phyloP scores from a whole-genome alignment of 768 basidiomycete genomes.

The Calocera viscosa region DNA sequence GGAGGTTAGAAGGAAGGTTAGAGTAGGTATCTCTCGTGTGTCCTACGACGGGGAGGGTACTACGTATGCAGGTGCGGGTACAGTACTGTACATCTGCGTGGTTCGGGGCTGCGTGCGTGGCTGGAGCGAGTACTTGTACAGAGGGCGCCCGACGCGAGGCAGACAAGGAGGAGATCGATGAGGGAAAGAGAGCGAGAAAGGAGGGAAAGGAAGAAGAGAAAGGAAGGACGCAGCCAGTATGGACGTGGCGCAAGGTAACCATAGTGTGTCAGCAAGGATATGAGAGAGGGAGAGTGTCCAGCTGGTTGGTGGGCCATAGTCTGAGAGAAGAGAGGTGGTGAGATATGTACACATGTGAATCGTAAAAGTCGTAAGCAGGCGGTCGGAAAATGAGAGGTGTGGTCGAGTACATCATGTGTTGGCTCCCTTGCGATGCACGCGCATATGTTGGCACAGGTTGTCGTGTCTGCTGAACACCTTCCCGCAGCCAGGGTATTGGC shows the following conservation, averaged over 20 bases:
- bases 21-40: slow-evolving; percentile 5
- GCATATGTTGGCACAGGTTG: slow-evolving; percentile 66
- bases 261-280: not conserved
- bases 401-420: not conserved
- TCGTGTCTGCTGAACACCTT: slow-evolving; percentile 69
- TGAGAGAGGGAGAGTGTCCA: not conserved
- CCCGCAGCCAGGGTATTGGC: slow-evolving; percentile 51
- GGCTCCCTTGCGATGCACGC: slow-evolving; percentile 38
- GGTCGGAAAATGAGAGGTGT: not conserved
- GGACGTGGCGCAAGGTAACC: not conserved
- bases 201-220: not conserved
- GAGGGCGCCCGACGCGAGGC: slow-evolving; percentile 8
- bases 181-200: slow-evolving; percentile 1
- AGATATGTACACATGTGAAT: not conserved
- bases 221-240: not conserved
- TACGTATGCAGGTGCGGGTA: slow-evolving; percentile 3
- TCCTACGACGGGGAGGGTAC: slow-evolving; percentile 1
- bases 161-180: not conserved
- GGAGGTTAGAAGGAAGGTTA: not conserved
- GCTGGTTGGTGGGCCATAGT: not conserved
- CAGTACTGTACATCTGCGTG: slow-evolving; percentile 9
- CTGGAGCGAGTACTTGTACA: slow-evolving; percentile 8
- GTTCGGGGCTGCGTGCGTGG: not conserved
- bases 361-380: not conserved
- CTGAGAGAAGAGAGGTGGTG: not conserved